phyloP scores from a whole-genome alignment of 371 early-diverging fungal genomes.

The Mucor saturninus region DNA sequence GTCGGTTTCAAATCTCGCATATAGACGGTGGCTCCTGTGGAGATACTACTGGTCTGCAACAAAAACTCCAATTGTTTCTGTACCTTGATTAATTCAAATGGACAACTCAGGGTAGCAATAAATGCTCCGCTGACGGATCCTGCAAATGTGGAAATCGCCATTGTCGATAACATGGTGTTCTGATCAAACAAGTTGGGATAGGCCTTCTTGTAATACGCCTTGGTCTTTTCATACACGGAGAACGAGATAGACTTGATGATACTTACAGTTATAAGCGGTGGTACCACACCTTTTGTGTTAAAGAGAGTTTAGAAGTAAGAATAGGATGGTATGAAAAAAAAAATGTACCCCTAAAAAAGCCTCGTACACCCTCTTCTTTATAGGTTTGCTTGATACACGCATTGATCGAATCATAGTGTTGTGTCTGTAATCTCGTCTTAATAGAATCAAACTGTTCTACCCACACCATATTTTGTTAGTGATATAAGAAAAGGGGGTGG shows the following conservation, averaged over 20 bases:
- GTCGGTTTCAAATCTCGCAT: conserved; percentile 19
- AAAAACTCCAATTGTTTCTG: conserved; percentile 78
- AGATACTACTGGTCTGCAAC: conserved; percentile 60
- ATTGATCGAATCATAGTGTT: conserved; percentile 69
- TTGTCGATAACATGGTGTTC: conserved; percentile 49
- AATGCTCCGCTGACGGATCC: conserved; percentile 71
- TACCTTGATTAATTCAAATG: conserved; percentile 82
- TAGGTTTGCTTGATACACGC: conserved; percentile 73
- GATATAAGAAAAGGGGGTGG: neutral
- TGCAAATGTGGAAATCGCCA: conserved; percentile 59
- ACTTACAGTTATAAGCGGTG: conserved; percentile 78
- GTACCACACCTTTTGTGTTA: conserved; percentile 59
- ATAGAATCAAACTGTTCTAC: conserved; percentile 71
- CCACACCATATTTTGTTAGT: neutral
- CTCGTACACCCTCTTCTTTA: conserved; percentile 71
- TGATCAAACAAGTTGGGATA: conserved; percentile 30
- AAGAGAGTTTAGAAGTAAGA: too few relatives aligned
- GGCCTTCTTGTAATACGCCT: conserved; percentile 29
- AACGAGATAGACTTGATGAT: conserved; percentile 79
- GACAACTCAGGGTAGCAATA: conserved; percentile 73
- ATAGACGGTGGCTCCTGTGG: conserved; percentile 49
- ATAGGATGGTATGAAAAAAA: neutral
- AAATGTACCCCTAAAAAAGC: conserved; percentile 70
- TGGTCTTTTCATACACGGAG: conserved; percentile 74
- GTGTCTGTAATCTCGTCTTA: conserved; percentile 84